phyloP scores from a whole-genome alignment of 164 flowering plant species.

The grape (Vitis vinifera) region DNA sequence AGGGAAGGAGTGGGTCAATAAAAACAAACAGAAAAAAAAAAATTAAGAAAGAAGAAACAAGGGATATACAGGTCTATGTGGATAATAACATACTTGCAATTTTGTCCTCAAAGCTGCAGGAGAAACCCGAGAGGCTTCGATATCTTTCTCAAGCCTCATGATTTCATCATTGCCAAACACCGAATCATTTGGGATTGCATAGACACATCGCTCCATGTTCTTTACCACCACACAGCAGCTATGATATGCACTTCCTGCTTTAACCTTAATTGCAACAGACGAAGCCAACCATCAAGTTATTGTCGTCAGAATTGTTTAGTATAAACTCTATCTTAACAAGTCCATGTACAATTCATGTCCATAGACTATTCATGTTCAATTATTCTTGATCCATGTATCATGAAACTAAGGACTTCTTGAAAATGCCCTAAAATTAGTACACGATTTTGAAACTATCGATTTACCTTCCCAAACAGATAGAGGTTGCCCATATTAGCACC shows the following conservation, averaged over 20 bases:
- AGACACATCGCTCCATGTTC: constrained; percentile 89
- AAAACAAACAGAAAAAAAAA: background rate
- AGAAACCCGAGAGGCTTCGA: constrained; percentile 50
- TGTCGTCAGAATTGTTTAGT: background rate
- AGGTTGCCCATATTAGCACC: constrained; percentile 77
- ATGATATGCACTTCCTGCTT: constrained; percentile 63
- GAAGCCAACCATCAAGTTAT: constrained; percentile 4
- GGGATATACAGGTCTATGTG: background rate
- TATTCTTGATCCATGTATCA: background rate
- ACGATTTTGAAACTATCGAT: background rate
- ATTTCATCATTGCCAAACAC: constrained; percentile 52
- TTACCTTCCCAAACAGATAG: constrained; percentile 97
- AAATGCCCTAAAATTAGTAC: too few species aligned
- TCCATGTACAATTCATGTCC: background rate
- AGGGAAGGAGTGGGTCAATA: background rate
- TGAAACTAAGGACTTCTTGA: too few species aligned
- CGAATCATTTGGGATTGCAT: constrained; percentile 71
- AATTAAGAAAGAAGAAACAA: background rate
- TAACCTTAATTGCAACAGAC: constrained; percentile 54
- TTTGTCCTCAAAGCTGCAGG: constrained; percentile 40
- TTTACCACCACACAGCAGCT: constrained; percentile 94
- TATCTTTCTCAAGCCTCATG: constrained; percentile 62
- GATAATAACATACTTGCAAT: constrained; percentile 57
- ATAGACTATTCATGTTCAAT: background rate
- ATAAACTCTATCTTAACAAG: background rate